Conservation (phyloP, 2,329 filamentous ascomycete species). For the Alternaria atra region DNA sequence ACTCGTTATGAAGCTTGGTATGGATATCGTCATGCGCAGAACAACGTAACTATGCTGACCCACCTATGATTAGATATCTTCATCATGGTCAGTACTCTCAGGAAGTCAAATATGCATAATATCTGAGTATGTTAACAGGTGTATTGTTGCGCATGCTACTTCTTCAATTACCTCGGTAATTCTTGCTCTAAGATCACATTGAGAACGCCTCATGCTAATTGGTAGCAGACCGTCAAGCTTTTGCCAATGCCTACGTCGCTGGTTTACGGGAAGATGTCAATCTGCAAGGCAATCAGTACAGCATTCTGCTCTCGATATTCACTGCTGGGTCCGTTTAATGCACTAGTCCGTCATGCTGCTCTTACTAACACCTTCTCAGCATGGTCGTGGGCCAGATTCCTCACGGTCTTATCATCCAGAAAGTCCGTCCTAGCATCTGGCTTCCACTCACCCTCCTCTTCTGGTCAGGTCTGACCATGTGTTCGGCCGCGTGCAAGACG, state of each 20-base stretch:
- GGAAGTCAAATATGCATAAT: neutral
- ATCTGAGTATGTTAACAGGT: slow-evolving; percentile 13
- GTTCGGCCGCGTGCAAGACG: slow-evolving; percentile 33
- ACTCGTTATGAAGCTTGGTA: slow-evolving; percentile 15
- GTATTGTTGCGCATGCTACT: slow-evolving; percentile 37
- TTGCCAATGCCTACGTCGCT: slow-evolving; percentile 38
- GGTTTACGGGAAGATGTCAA: slow-evolving; percentile 34
- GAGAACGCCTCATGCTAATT: neutral
- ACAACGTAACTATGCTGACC: neutral
- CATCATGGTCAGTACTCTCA: slow-evolving; percentile 6
- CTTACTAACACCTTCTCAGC: slow-evolving; percentile 6
- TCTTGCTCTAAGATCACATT: neutral
- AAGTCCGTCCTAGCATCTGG: slow-evolving; percentile 34
- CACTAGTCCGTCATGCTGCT: neutral
- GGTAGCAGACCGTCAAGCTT: slow-evolving; percentile 27
- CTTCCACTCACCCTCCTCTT: slow-evolving; percentile 32
- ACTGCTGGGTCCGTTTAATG: slow-evolving; percentile 27
- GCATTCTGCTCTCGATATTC: slow-evolving; percentile 33
- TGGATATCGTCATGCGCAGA: neutral
- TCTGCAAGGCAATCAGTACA: slow-evolving; percentile 37
- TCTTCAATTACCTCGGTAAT: slow-evolving; percentile 41
- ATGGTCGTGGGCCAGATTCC: slow-evolving; percentile 37
- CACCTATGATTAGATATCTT: neutral
- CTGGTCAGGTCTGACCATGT: slow-evolving; percentile 40
- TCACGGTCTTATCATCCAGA: slow-evolving; percentile 34